Percentiles rank a stretch among this genome's conserved stretches.
phyloP scores from a whole-genome alignment of 2,329 filamentous ascomycete genomes.

The Mycogone perniciosa region DNA sequence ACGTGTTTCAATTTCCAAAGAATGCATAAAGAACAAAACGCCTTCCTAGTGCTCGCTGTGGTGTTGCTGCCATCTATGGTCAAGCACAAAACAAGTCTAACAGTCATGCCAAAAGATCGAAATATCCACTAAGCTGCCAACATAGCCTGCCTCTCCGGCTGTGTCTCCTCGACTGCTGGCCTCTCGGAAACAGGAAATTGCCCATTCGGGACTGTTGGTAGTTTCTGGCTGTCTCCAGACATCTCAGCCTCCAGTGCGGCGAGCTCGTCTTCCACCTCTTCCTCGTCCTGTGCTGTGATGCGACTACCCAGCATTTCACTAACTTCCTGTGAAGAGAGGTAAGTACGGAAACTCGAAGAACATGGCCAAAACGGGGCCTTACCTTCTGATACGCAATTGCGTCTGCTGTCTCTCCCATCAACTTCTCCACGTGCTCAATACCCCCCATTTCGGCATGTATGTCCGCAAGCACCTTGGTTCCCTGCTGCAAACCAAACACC shows the following conservation, averaged over 20 bases:
- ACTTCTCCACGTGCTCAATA: conserved; percentile 85
- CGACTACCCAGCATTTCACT: conserved; percentile 82
- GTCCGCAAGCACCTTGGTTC: conserved; percentile 79
- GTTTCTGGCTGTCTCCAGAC: conserved; percentile 17
- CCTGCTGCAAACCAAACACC: conserved; percentile 84
- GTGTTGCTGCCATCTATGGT: conserved; percentile 11
- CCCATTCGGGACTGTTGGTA: conserved; percentile 29
- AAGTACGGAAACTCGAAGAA: conserved; percentile 1
- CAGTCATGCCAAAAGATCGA: neutral
- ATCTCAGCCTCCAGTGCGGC: conserved; percentile 61
- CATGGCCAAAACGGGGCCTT: conserved; percentile 19
- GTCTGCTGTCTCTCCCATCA: conserved; percentile 88
- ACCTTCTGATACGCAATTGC: conserved; percentile 88
- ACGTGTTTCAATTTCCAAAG: neutral
- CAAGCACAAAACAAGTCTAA: conserved; percentile 1
- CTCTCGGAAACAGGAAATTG: conserved; percentile 25
- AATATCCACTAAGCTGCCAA: conserved; percentile 26
- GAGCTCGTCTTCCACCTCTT: conserved; percentile 94
- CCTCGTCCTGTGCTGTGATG: conserved; percentile 92
- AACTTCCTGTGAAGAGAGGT: conserved; percentile 60
- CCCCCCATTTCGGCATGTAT: conserved; percentile 97
- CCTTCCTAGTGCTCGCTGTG: conserved; percentile 10
- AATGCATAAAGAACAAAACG: conserved; percentile 7
- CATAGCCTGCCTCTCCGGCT: conserved; percentile 34
- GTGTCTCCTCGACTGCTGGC: conserved; percentile 17